These are phyloP conservation scores for Lepidopterella palustris DNA, from an alignment of 495 filamentous ascomycete genomes.

Conservation along the genomic window DNA sequence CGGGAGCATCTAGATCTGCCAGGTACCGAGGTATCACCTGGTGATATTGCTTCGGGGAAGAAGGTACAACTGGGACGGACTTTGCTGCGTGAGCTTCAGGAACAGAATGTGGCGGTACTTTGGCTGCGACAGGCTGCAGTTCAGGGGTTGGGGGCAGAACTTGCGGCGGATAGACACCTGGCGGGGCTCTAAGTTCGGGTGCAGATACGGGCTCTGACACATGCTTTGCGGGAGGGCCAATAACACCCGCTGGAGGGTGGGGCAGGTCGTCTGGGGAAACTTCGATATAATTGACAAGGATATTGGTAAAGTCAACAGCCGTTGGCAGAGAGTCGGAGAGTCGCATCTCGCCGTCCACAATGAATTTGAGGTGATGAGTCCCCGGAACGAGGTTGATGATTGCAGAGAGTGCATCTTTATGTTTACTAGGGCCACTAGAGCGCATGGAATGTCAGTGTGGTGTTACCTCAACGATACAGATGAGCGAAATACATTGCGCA, in stretches of 20 bases:
- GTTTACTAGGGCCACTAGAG: slow-evolving; percentile 37
- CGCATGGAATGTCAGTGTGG: slow-evolving; percentile 22
- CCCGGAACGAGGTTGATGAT: slow-evolving; percentile 78
- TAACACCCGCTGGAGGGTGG: slow-evolving; percentile 26
- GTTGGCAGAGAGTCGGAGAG: slow-evolving; percentile 82
- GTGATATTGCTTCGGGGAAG: slow-evolving; percentile 47
- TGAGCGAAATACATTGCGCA: neutral
- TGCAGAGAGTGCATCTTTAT: slow-evolving; percentile 59
- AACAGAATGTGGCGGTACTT: neutral
- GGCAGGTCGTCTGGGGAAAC: slow-evolving; percentile 70
- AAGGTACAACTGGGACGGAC: slow-evolving; percentile 12
- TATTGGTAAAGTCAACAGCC: slow-evolving; percentile 93
- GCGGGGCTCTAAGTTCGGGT: slow-evolving; percentile 30
- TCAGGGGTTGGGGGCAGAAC: slow-evolving; percentile 26
- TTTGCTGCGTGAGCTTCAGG: neutral
- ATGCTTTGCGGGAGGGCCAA: slow-evolving; percentile 20
- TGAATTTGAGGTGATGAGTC: slow-evolving; percentile 93
- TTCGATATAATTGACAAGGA: slow-evolving; percentile 96
- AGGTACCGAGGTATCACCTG: slow-evolving; percentile 75
- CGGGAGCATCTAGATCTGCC: slow-evolving; percentile 73
- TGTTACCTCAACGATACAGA: slow-evolving; percentile 25
- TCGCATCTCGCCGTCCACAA: slow-evolving; percentile 88
- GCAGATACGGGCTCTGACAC: slow-evolving; percentile 33
- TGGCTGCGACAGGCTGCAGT: slow-evolving; percentile 7
- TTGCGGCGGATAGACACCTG: slow-evolving; percentile 24